Evolutionary conservation across 192 early-diverging fungal genomes (phyloP), one percentile per base, ranked within the genome.

Genomic region (Backusella sp.): DNA sequence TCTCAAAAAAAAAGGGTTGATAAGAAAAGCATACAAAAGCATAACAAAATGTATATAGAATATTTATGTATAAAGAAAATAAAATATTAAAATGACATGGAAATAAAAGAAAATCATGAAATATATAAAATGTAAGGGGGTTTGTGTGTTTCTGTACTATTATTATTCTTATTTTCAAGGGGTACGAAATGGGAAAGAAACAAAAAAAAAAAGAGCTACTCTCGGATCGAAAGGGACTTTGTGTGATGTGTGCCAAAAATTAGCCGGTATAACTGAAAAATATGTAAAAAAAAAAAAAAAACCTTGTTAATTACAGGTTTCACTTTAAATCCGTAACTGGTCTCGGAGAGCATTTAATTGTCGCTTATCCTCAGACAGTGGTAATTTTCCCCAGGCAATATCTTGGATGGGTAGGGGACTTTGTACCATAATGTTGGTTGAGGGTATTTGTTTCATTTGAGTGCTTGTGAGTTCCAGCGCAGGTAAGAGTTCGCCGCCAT

Each of bases 281-380:
- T 59, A 59, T 59, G 56, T 59, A 59, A 6, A 21, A 21, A n/a
- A 21, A 52, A 52, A 52, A 49, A 53, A 53, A 53, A 53, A 53
- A 23, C 21, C 26, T 28, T 28, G 26, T 62, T 62, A 28, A 28
- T 23, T 62, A 4, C 26, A 62, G 21, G 56, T 62, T 62, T 59
- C 23, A 59, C 23, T 59, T 77, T 73, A 78, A 19, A 78, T 78
- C 7, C 72, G 65, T 14, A 78, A 53, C 56, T 69, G 72, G 5
- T 44, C 44, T 42, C 72, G 71, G 23, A 78, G 17, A 17, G 77
- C 70, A 35, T 76, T 73, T 14, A 81, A 59, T 65, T 81, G 77
- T 74, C 78, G 39, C 44, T 81, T 73, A 46, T 81, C 79, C 72
- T 80, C 79, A 59, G 79, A 80, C 21, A 59, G 76, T 2, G 74